A percentile compares a stretch with the other conserved stretches of the same genome.
phyloP scores from a whole-genome alignment of 768 basidiomycete genomes.

The Rhodotorula toruloides region DNA sequence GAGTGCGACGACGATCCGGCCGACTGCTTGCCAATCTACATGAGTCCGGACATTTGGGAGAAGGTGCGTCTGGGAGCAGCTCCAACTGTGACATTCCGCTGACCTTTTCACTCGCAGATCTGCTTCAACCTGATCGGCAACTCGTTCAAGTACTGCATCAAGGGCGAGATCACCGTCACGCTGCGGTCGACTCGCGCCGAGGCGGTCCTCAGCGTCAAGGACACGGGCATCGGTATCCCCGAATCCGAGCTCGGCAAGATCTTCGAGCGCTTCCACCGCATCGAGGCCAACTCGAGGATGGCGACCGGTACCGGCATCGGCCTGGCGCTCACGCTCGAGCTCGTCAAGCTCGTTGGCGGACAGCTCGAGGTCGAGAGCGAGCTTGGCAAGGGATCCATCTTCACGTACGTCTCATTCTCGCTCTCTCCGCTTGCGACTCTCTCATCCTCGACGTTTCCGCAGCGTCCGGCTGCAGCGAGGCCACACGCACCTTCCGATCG shows the following conservation, averaged over 20 bases:
- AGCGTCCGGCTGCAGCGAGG: conserved; percentile 24
- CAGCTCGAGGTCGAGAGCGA: conserved; percentile 33
- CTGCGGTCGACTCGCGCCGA: conserved; percentile 21
- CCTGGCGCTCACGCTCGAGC: conserved; percentile 37
- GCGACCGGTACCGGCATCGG: conserved; percentile 31
- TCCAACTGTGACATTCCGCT: no score
- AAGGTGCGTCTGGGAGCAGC: no score
- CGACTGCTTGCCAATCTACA: conserved; percentile 17
- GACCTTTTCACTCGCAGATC: no score
- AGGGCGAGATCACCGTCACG: conserved; percentile 18
- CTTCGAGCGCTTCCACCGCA: conserved; percentile 40
- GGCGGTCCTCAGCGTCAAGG: conserved; percentile 16
- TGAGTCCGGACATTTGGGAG: conserved; percentile 29
- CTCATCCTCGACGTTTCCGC: conserved; percentile 29
- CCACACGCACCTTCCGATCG: conserved; percentile 28
- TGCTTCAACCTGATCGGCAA: conserved; percentile 24
- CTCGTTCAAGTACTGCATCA: conserved; percentile 30
- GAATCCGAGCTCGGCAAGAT: conserved; percentile 28
- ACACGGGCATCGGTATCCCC: conserved; percentile 37
- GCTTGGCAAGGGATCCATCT: conserved; percentile 27
- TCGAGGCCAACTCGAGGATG: conserved; percentile 12
- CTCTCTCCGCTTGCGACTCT: no score
- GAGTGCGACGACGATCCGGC: conserved; percentile 32
- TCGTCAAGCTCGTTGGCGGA: conserved; percentile 35
- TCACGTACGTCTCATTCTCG: no score